Evolutionary conservation across 768 basidiomycete species (phyloP), one percentile per base, ranked within the genome.

Genomic region (Mycena leptocephala): DNA sequence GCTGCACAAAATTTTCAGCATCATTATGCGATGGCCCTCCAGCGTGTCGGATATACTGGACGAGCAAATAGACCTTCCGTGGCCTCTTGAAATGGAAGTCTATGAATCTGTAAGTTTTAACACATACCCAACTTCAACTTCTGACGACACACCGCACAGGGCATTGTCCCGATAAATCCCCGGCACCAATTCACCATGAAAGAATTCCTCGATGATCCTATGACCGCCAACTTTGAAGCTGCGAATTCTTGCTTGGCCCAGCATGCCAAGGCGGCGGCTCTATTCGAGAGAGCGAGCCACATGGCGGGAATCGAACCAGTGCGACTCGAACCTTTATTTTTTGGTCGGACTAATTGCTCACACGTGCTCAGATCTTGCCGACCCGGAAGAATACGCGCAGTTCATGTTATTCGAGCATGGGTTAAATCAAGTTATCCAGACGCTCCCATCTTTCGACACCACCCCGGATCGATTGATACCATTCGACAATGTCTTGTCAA

Each of bases 61-160:
- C 53, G 77, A 80, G 32, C 53, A 65, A 61, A 82, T 88, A 59
- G 84, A 87, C 68, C 83, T 85, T 1, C 83, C 85, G 5, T 90
- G 89, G 89, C 88, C 89, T 20, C 71, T 81, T 24, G 77, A 77
- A 22, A 79, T 80, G 55, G 71, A 59, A 20, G 51, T 59, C 10
- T 80, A 69, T n/a, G 63, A 59, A 41, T 74, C 76, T 56, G 83
- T 82, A 16, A 10, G 70, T 58, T 2, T 65, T 65, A 61, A 20
- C 51, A 30, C 39, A 6, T n/a, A 9, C 1, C 48, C 35, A n/a
- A 37, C 26, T 55, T 33, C 7, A 39, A 33, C 46, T 59, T 24
- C 18, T 55, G 7, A 37, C 20, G 1, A 33, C 33, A 28, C 8
- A 26, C 5, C 11, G 5, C 22, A 16, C 37, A 82, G 81, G 84